Percentiles rank a stretch among this genome's conserved stretches.
These are phyloP conservation scores for Azolla pinnata DNA, from an alignment of 75 land plant genomes.

Conservation along the genomic window DNA sequence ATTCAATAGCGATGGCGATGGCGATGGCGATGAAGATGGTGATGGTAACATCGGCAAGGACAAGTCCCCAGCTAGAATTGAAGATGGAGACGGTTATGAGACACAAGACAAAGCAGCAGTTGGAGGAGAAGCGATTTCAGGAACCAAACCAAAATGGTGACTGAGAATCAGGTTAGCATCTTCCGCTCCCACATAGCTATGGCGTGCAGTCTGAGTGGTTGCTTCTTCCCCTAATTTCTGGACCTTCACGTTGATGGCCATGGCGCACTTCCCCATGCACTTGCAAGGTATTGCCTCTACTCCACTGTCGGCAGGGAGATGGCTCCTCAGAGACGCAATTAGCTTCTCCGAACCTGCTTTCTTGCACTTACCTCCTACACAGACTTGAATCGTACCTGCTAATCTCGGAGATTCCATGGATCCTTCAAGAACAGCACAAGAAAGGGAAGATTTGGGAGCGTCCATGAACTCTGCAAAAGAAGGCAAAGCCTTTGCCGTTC, in stretches of 20 bases:
- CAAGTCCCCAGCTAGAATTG: no score
- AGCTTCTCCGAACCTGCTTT: conserved; percentile 45
- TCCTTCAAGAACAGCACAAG: background rate
- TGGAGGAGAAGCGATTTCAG: no score
- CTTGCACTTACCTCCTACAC: conserved; percentile 82
- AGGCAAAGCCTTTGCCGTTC: background rate
- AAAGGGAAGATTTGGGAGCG: background rate
- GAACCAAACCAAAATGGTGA: conserved; percentile 19
- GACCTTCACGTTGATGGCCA: conserved; percentile 54
- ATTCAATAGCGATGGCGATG: no score
- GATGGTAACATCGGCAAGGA: no score
- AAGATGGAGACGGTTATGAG: no score
- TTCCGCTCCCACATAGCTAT: conserved; percentile 29
- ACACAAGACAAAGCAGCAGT: no score
- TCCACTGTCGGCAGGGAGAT: conserved; percentile 17
- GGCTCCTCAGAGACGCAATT: conserved; percentile 34
- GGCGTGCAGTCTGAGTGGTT: conserved; percentile 21
- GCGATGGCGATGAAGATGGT: no score
- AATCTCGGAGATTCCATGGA: background rate
- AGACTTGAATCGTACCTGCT: conserved; percentile 42
- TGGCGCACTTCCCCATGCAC: conserved; percentile 78
- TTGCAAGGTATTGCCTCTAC: conserved; percentile 56
- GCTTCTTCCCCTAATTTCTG: background rate
- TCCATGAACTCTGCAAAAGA: background rate
- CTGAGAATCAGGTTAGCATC: conserved; percentile 36